Evolutionary conservation across 345 rosid species (phyloP).

Genomic region (Eutrema japonicum): DNA sequence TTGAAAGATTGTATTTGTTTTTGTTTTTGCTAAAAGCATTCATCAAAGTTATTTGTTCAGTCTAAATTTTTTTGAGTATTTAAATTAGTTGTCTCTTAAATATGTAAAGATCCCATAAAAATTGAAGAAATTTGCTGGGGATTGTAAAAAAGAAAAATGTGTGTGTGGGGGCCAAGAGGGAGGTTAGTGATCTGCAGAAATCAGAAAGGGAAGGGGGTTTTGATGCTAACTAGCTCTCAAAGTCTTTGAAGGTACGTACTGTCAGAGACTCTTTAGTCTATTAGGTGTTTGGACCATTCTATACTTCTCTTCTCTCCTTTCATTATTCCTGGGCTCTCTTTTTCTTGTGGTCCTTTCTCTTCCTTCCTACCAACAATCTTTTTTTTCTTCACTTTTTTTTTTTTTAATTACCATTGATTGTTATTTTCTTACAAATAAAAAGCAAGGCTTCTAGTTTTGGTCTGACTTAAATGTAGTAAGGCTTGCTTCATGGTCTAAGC

Average conservation of each 20-base stretch:
- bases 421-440: background rate
- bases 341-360: constrained; percentile 24
- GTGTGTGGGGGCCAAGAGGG: background rate
- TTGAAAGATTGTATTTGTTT: background rate
- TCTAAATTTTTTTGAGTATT: background rate
- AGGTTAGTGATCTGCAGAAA: constrained; percentile 27
- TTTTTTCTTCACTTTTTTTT: background rate
- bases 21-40: no score
- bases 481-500: background rate
- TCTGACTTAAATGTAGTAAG: background rate
- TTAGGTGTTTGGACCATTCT: constrained; percentile 39
- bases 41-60: background rate
- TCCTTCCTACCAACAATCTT: constrained; percentile 30
- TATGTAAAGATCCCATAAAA: background rate
- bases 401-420: no score
- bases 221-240: constrained; percentile 37
- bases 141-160: background rate
- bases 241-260: constrained; percentile 38
- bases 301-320: background rate
- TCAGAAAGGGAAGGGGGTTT: constrained; percentile 26
- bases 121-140: background rate
- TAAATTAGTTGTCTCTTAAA: background rate
- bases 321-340: constrained; percentile 26
- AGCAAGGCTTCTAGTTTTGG: background rate
- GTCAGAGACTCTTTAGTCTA: constrained; percentile 31